Conservation (phyloP, 2,329 filamentous ascomycete species). For the Amauroascus niger region DNA sequence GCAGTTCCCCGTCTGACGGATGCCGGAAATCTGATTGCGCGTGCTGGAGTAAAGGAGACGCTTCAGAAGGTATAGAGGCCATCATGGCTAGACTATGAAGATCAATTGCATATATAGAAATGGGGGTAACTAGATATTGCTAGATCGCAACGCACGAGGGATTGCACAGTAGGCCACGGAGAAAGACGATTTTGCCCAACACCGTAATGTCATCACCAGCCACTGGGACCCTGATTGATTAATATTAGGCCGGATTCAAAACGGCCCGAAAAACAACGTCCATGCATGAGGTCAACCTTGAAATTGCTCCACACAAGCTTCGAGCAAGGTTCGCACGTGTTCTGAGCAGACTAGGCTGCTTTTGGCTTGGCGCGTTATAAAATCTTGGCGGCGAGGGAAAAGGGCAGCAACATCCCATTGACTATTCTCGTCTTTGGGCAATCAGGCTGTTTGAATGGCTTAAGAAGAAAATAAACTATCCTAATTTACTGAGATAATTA, state of each 20-base stretch:
- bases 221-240: too few species aligned
- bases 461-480: too few species aligned
- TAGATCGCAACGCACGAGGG: neutral
- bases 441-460: too few species aligned
- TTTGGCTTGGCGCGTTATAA: neutral
- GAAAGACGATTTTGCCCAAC: neutral
- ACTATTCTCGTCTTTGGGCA: too few species aligned
- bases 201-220: neutral
- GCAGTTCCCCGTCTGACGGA: slow-evolving; percentile 33
- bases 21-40: slow-evolving; percentile 15
- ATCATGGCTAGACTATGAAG: neutral
- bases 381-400: too few species aligned
- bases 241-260: too few species aligned
- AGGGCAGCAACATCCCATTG: too few species aligned
- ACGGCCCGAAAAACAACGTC: too few species aligned
- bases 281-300: neutral
- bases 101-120: neutral
- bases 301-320: slow-evolving; percentile 2
- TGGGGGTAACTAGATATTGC: neutral
- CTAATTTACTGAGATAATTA: too few species aligned
- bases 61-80: slow-evolving; percentile 12
- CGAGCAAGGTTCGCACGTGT: slow-evolving; percentile 7
- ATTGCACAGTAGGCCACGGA: too few species aligned
- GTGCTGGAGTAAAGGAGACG: slow-evolving; percentile 13
- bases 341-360: neutral